Evolutionary conservation across 2,329 filamentous ascomycete species (phyloP).

Genomic region (Tolypocladium endophyticum): DNA sequence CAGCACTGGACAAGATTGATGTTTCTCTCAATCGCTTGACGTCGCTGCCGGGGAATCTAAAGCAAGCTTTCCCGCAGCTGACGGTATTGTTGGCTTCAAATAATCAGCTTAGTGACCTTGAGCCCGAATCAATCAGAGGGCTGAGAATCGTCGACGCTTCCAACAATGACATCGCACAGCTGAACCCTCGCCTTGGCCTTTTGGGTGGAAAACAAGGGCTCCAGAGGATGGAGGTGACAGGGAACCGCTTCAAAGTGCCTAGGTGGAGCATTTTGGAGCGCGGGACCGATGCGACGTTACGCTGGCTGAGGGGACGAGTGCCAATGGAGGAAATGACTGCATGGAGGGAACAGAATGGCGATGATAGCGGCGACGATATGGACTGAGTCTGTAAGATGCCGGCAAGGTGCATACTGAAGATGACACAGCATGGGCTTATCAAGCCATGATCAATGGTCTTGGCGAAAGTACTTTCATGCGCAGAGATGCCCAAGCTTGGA

Average conservation of each 20-base stretch:
- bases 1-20: slow-evolving; percentile 65
- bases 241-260: slow-evolving; percentile 82
- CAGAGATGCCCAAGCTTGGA: neutral
- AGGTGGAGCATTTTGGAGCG: slow-evolving; percentile 74
- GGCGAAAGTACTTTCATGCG: neutral
- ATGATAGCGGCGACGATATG: slow-evolving; percentile 17
- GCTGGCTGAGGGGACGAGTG: slow-evolving; percentile 71
- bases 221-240: slow-evolving; percentile 64
- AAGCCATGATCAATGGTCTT: neutral
- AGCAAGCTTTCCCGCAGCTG: slow-evolving; percentile 58
- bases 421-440: neutral
- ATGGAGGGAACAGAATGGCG: slow-evolving; percentile 39
- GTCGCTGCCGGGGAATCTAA: slow-evolving; percentile 52
- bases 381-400: slow-evolving; percentile 2
- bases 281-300: slow-evolving; percentile 74
- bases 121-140: slow-evolving; percentile 63
- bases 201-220: slow-evolving; percentile 51
- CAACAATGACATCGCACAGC: slow-evolving; percentile 74
- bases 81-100: slow-evolving; percentile 63
- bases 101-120: slow-evolving; percentile 66
- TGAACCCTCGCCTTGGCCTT: slow-evolving; percentile 73
- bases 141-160: slow-evolving; percentile 67
- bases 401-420: neutral
- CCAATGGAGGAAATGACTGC: slow-evolving; percentile 48
- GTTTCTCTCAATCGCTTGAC: slow-evolving; percentile 74